phyloP scores from a whole-genome alignment of 106 monocot genomes.

The Phalaenopsis aphrodite region DNA sequence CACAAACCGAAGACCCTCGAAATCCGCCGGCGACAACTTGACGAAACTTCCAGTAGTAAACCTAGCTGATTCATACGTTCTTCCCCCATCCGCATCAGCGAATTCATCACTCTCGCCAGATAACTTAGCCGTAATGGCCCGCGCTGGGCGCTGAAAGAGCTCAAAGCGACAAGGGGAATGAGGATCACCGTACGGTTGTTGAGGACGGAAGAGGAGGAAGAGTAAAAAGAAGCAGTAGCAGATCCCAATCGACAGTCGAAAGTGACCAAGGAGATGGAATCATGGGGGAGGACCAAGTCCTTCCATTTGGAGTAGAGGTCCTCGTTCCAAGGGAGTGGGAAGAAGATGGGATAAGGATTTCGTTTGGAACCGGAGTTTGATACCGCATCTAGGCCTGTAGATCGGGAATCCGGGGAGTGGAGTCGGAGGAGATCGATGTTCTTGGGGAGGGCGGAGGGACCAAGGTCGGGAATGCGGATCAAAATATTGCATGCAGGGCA shows the following conservation, averaged over 20 bases:
- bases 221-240: constrained; percentile 3
- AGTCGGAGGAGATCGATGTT: constrained; percentile 82
- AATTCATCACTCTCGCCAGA: constrained; percentile 26
- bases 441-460: constrained; percentile 62
- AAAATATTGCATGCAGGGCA: constrained; percentile 76
- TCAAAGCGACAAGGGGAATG: constrained; percentile 18
- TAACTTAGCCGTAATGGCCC: constrained; percentile 40
- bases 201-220: constrained; percentile 12
- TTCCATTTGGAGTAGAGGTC: constrained; percentile 39
- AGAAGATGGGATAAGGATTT: not conserved
- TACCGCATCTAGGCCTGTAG: not conserved
- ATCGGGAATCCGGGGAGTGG: constrained; percentile 6
- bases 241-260: not conserved
- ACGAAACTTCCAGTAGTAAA: constrained; percentile 34
- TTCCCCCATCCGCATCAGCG: constrained; percentile 31
- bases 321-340: constrained; percentile 28
- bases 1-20: constrained; percentile 68
- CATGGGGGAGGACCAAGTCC: constrained; percentile 31
- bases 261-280: constrained; percentile 18
- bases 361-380: constrained; percentile 2
- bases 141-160: not conserved
- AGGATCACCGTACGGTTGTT: constrained; percentile 32
- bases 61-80: constrained; percentile 18
- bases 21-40: constrained; percentile 29
- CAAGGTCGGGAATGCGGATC: constrained; percentile 38